A percentile compares a stretch with the other conserved stretches of the same genome.
Evolutionary conservation across 495 filamentous ascomycete species (phyloP).

Genomic region (Daldinia grandis): DNA sequence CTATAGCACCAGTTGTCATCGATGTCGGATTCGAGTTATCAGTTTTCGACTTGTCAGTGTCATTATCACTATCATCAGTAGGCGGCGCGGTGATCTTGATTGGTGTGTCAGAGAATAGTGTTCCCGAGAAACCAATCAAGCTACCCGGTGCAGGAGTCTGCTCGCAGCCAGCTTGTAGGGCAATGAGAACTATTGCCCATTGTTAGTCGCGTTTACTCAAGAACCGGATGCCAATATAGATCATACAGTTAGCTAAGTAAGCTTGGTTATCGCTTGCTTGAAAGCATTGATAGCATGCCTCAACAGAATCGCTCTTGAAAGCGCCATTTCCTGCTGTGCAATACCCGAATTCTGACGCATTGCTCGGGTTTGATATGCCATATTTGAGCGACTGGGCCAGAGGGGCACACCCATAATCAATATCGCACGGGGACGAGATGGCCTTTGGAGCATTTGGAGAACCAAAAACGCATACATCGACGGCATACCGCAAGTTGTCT

Average conservation of each 20-base stretch:
- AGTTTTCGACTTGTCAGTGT: constrained; percentile 8
- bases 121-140: constrained; percentile 47
- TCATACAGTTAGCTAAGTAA: constrained; percentile 48
- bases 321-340: constrained; percentile 40
- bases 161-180: constrained; percentile 51
- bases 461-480: constrained; percentile 52
- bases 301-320: constrained; percentile 24
- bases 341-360: constrained; percentile 40
- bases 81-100: constrained; percentile 49
- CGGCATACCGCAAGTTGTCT: constrained; percentile 55
- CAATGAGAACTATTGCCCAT: constrained; percentile 48
- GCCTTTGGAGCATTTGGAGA: constrained; percentile 38
- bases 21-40: constrained; percentile 6
- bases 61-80: constrained; percentile 25
- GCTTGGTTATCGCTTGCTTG: constrained; percentile 38
- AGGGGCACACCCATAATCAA: constrained; percentile 43
- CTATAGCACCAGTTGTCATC: constrained; percentile 56
- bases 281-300: constrained; percentile 45
- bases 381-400: constrained; percentile 38
- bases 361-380: constrained; percentile 31
- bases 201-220: constrained; percentile 1
- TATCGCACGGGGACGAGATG: constrained; percentile 45
- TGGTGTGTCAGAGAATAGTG: constrained; percentile 43
- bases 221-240: not conserved
- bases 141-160: constrained; percentile 48